A percentile compares a stretch with the other conserved stretches of the same genome.
These are phyloP conservation scores for Ganoderma leucocontextum DNA, from an alignment of 1,284 basidiomycete genomes.

Conservation along the genomic window DNA sequence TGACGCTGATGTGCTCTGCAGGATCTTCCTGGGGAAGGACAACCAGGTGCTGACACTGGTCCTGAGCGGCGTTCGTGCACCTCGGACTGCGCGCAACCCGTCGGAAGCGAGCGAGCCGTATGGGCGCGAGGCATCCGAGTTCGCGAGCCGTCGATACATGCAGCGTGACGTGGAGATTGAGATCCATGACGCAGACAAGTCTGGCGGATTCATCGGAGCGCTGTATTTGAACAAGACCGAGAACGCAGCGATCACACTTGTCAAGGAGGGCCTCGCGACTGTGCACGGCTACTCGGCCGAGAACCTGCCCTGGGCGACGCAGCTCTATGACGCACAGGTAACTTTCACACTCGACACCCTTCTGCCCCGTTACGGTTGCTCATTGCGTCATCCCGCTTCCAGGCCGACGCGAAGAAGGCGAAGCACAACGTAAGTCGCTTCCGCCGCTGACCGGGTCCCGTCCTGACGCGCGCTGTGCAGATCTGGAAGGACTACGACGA, in stretches of 20 bases:
- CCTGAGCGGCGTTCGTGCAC: constrained; percentile 86
- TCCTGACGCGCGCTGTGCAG: constrained; percentile 48
- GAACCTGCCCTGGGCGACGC: constrained; percentile 77
- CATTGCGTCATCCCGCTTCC: constrained; percentile 14
- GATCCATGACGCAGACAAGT: constrained; percentile 91
- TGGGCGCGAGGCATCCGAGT: constrained; percentile 86
- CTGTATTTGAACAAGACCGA: constrained; percentile 85
- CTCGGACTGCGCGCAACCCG: constrained; percentile 81
- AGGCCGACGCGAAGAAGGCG: constrained; percentile 82
- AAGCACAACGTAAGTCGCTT: constrained; percentile 68
- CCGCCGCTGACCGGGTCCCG: constrained; percentile 16
- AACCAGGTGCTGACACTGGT: constrained; percentile 92
- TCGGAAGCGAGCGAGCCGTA: constrained; percentile 92
- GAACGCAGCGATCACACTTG: constrained; percentile 86
- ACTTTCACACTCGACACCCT: constrained; percentile 15
- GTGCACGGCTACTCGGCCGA: constrained; percentile 93
- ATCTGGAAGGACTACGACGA: constrained; percentile 87
- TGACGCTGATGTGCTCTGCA: constrained; percentile 39
- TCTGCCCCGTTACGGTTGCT: constrained; percentile 4
- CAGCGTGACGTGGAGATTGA: constrained; percentile 96
- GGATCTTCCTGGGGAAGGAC: constrained; percentile 89
- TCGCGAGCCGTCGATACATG: constrained; percentile 83
- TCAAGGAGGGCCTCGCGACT: constrained; percentile 86
- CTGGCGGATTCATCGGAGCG: constrained; percentile 94
- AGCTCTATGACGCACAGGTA: constrained; percentile 88